Base-by-base conservation (phyloP, 2,329 filamentous ascomycete species). In the Hirsutella rhossiliensis region DNA sequence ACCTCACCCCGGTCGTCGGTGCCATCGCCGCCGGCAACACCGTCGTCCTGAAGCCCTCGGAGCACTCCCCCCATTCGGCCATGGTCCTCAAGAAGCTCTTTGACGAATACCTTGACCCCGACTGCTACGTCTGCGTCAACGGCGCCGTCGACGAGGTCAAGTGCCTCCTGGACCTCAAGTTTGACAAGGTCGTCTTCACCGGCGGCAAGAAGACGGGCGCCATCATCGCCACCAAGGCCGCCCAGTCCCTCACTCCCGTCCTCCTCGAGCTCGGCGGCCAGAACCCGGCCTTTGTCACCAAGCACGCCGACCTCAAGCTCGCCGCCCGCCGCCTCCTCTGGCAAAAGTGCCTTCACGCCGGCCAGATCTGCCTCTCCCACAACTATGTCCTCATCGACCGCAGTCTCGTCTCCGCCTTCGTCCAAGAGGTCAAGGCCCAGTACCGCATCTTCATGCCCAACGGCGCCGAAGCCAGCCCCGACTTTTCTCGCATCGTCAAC, bases 131-230 rank as follows among this genome's bases (percentile, higher is more conserved):
- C 31, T 76, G 87, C 46, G 71, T 96, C 52, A 92, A 96, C 60
- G 92, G 92, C 47, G 80, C 71, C 27, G 66, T 95, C 18, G 73
- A 82, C 4, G 87, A 95, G 70, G 88, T 84, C 4, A 87, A 84
- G 39, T 80, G 80, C 12, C 68, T 97, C 38, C 75, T 98, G 30
- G 79, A 90, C 46, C 78, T 88, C 68, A 90, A 90, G 63, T 98
- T 89, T 83, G 89, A 94, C 68, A 97, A 96, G 75, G 94, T 98
- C 57, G 89, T 92, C 71, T 98, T 95, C 69, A 98, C 92, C 1
- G 92, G 92, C 44, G 82, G 80, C 55, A 74, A 75, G 43, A 68
- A 61, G 27, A 87, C 96, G 17, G 92, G 86, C 57, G 87, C 82
- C 58, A 89, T 97, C 56, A 81, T 97, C 43, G 78, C 87, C 40